A percentile compares a stretch with the other conserved stretches of the same genome.
phyloP scores from a whole-genome alignment of 257 asterid genomes.

The Gynochthodes officinalis region DNA sequence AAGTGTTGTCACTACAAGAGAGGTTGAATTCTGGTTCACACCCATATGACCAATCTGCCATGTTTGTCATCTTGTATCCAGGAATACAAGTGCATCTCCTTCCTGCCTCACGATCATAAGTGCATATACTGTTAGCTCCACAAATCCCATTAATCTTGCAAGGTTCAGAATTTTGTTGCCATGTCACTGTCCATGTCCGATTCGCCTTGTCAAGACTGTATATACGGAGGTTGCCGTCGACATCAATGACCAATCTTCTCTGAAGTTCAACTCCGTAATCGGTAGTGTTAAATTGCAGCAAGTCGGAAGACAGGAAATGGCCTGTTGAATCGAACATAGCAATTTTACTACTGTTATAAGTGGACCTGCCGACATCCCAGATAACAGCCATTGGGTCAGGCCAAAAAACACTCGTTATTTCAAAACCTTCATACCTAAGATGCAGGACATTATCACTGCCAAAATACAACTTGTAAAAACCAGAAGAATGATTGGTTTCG shows the following conservation, averaged over 20 bases:
- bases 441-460: slow-evolving; percentile 33
- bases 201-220: slow-evolving; percentile 24
- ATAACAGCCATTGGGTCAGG: slow-evolving; percentile 25
- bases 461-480: slow-evolving; percentile 32
- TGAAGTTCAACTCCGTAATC: slow-evolving; percentile 21
- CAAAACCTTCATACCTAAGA: slow-evolving; percentile 24
- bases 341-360: slow-evolving; percentile 25
- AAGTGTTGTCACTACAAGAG: slow-evolving; percentile 3
- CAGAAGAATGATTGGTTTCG: slow-evolving; percentile 29
- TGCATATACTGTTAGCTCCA: slow-evolving; percentile 36
- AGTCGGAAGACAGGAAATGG: slow-evolving; percentile 26
- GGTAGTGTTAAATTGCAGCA: neutral
- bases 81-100: slow-evolving; percentile 41
- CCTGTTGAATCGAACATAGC: slow-evolving; percentile 25
- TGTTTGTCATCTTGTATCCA: slow-evolving; percentile 29
- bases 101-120: slow-evolving; percentile 5
- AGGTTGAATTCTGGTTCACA: slow-evolving; percentile 32
- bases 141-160: slow-evolving; percentile 40
- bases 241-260: slow-evolving; percentile 31
- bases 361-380: slow-evolving; percentile 29
- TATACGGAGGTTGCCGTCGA: slow-evolving; percentile 36
- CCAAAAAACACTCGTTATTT: slow-evolving; percentile 32
- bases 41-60: slow-evolving; percentile 37
- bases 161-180: slow-evolving; percentile 25
- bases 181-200: slow-evolving; percentile 32